Conservation (phyloP, 2,329 filamentous ascomycete species). For the Diaporthe citrichinensis region DNA sequence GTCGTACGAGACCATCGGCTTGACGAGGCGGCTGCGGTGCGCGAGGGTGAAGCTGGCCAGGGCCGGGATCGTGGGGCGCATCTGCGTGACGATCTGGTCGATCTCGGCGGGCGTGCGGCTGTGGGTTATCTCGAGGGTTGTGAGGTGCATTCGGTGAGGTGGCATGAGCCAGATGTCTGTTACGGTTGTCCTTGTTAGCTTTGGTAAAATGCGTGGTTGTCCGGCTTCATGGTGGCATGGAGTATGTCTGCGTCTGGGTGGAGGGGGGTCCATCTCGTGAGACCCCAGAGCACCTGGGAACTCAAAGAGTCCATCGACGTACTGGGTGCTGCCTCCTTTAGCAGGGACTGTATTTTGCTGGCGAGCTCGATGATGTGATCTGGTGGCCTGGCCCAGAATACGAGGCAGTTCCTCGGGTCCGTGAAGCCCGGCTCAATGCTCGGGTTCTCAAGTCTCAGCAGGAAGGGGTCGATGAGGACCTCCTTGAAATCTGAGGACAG, state of each 20-base stretch:
- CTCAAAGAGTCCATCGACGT: slow-evolving; percentile 52
- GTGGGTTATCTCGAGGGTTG: slow-evolving; percentile 86
- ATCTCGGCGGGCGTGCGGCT: slow-evolving; percentile 81
- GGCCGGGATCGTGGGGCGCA: slow-evolving; percentile 69
- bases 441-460: slow-evolving; percentile 77
- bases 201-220: not conserved
- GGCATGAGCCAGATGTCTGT: slow-evolving; percentile 89
- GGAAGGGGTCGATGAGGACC: slow-evolving; percentile 81
- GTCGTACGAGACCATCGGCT: slow-evolving; percentile 87
- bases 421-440: slow-evolving; percentile 76
- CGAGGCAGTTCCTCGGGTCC: slow-evolving; percentile 85
- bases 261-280: not conserved
- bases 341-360: slow-evolving; percentile 74
- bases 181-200: not conserved
- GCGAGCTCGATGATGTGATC: slow-evolving; percentile 78
- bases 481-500: slow-evolving; percentile 77
- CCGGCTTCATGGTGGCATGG: not conserved
- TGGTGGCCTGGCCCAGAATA: slow-evolving; percentile 90
- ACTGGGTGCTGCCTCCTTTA: slow-evolving; percentile 79
- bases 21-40: slow-evolving; percentile 82
- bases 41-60: slow-evolving; percentile 77
- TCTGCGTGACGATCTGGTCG: slow-evolving; percentile 67
- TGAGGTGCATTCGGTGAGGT: slow-evolving; percentile 83
- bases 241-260: not conserved
- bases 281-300: not conserved